These are phyloP conservation scores for Lactarius deliciosus DNA, from an alignment of 768 basidiomycete species.

Conservation along the genomic window DNA sequence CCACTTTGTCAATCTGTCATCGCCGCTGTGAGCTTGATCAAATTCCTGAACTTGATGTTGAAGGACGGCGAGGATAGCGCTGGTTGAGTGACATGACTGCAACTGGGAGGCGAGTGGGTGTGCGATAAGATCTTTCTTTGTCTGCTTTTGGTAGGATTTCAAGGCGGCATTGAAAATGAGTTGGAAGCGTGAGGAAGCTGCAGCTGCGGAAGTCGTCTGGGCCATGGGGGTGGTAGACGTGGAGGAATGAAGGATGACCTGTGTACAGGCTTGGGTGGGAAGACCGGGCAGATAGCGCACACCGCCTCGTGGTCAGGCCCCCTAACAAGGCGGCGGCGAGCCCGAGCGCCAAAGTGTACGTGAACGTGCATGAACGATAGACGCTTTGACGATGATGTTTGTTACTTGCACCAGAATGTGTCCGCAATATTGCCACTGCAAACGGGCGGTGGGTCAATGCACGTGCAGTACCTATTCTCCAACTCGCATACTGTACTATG, in stretches of 20 bases:
- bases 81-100: not conserved
- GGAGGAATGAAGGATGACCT: not conserved
- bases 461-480: no score
- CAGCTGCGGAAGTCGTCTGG: not conserved
- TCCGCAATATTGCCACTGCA: no score
- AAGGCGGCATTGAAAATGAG: not conserved
- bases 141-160: not conserved
- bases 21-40: not conserved
- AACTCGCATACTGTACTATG: no score
- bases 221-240: not conserved
- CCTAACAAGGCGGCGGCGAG: no score
- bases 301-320: no score
- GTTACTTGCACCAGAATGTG: no score
- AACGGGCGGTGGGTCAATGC: no score
- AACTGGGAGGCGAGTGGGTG: not conserved
- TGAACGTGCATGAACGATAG: no score
- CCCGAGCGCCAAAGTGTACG: no score
- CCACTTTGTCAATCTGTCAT: not conserved
- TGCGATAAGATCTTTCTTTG: not conserved
- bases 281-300: no score
- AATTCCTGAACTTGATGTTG: not conserved
- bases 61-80: not conserved
- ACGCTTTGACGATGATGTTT: no score
- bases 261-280: no score
- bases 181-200: not conserved